Evolutionary conservation across 208 protist species (phyloP), one percentile per base, ranked within the genome.

Genomic region (Vickermania ingenoplastis): DNA sequence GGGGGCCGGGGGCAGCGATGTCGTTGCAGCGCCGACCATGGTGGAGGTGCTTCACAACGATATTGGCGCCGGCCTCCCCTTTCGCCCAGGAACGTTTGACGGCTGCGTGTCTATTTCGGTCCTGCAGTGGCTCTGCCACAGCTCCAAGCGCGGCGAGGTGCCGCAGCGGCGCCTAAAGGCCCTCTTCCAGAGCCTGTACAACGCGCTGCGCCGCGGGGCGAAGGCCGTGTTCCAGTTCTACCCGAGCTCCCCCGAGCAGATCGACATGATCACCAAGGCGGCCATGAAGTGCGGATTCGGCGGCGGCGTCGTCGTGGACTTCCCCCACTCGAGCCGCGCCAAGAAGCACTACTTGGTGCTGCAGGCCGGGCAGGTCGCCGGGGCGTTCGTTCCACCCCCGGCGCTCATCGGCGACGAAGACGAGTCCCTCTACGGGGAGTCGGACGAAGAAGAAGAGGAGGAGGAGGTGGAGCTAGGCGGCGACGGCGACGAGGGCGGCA

Each of bases 61-160:
- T 72, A 97, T 98, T 65, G 97, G 97, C 54, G 62, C 92, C 13
- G 98, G 98, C 22, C 57, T 99, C 0, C 85, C 86, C 13, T 99
- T 99, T 70, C 81, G 97, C 28, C 80, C 97, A 1, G 97, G 95
- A 41, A 79, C 77, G 21, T 99, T 99, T 83, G 98, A 99, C 73
- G 98, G 94, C 4, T 96, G 84, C 22, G 95, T 99, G 54, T 97
- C 86, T 55, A 97, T 99, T 54, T 99, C 97, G 22, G 97, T 96
- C 1, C 53, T 99, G 23, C 98, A 99, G 75, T 99, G 98, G 98
- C 83, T 99, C 5, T 99, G 97, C 73, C 97, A 99, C 77, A 96
- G 95, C 31, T 97, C 99, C 64, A 89, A 88, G 49, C 80, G 63
- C 28, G 77, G 75, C 21, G 84, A 98, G 61, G 92, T 97, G 2